Evolutionary conservation across 345 rosid genomes (phyloP).

Genomic region (Lenwebbia sp.): DNA sequence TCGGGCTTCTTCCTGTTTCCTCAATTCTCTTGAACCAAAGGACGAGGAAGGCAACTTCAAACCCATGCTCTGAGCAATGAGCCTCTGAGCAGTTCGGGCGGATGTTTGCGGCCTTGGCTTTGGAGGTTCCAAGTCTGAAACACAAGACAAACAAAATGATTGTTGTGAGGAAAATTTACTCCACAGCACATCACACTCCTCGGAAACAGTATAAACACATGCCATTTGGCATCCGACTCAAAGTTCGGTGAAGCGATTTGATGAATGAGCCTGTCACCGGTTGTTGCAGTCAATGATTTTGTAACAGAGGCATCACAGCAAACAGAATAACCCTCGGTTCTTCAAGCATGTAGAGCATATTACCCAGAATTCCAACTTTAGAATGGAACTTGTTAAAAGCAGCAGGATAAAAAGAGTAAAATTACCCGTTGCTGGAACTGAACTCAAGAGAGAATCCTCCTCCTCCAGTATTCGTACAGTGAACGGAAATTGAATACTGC

Average conservation of each 20-base stretch:
- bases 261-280: neutral
- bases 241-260: neutral
- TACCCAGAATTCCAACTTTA: neutral
- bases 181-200: neutral
- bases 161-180: neutral
- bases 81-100: constrained; percentile 82
- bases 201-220: neutral
- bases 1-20: constrained; percentile 81
- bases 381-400: neutral
- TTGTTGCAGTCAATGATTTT: neutral
- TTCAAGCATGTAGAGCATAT: neutral
- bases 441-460: constrained; percentile 49
- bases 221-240: neutral
- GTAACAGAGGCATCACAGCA: neutral
- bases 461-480: constrained; percentile 52
- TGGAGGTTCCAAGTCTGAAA: constrained; percentile 83
- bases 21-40: constrained; percentile 56
- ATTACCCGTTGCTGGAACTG: constrained; percentile 54
- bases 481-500: constrained; percentile 48
- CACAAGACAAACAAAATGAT: neutral
- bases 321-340: neutral
- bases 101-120: constrained; percentile 82
- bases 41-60: constrained; percentile 50
- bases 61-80: constrained; percentile 93
- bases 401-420: neutral